Evolutionary conservation across 164 flowering plant genomes (phyloP), one percentile per base, ranked within the genome.

Genomic region (Buxus sempervirens): DNA sequence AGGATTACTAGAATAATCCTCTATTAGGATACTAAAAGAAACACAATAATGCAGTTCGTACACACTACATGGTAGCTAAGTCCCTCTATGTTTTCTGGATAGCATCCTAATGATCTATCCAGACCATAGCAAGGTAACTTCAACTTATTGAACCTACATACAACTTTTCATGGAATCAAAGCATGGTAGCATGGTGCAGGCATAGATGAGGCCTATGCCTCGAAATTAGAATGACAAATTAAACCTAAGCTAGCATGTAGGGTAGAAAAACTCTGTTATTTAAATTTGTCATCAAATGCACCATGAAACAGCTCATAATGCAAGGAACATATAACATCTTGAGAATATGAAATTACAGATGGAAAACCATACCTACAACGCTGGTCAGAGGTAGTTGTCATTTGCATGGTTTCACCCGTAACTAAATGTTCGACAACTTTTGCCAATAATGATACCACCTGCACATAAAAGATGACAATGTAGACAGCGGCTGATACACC

Each of bases 401-500:
- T 95, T 78, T 95, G 99, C 99, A 95, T 95, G 57, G 98, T 95
- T 79, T 95, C 99, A 53, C 99, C 99, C 0, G 93, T 92, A 73
- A 95, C 99, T 51, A 95, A 93, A 83, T 95, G 94, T 74, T 92
- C 90, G n/a, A 95, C 86, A 63, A 78, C 91, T 68, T 76, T 86
- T 49, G 97, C 90, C 48, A 92, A 32, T 49, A 95, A 82, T 12
- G 90, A 69, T 38, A 95, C 96, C 64, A 92, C 97, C 95, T 95
- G 76, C 64, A 76, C 12, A 75, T 15, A 62, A 54, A 63, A 54
- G 20, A 56, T 15, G 18, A 62, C n/a, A 16, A 60, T 23, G 42
- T 13, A 64, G 60, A 64, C 25, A 73, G 9, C 15, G 5, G 21
- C 53, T 8, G 14, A 60, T 6, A 41, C 24, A 42, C n/a, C n/a